phyloP scores from a whole-genome alignment of 345 rosid species.

The Garcia nutans region DNA sequence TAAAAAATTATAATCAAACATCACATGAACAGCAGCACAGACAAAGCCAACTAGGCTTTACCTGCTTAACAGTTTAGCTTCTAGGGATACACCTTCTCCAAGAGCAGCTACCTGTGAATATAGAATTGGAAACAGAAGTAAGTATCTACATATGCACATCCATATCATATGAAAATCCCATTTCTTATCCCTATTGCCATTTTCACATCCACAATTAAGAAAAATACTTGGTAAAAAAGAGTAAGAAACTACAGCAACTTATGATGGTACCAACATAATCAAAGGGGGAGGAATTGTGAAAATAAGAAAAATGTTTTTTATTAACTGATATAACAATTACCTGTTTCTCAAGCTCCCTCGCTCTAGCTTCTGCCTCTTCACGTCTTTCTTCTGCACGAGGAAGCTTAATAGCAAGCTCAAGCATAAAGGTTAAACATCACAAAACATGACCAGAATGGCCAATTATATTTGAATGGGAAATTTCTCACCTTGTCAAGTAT shows the following conservation, averaged over 20 bases:
- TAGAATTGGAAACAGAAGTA: constrained; percentile 15
- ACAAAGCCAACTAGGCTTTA: constrained; percentile 28
- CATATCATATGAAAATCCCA: background rate
- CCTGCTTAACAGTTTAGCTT: constrained; percentile 93
- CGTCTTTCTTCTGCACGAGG: constrained; percentile 72
- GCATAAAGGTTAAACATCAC: constrained; percentile 25
- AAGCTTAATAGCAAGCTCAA: constrained; percentile 52
- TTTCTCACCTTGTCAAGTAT: constrained; percentile 32
- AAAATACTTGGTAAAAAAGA: background rate
- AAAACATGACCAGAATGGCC: constrained; percentile 13
- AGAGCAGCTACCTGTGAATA: constrained; percentile 80
- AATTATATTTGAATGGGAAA: constrained; percentile 7
- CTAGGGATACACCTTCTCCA: constrained; percentile 96
- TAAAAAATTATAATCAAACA: constrained; percentile 15
- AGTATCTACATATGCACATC: background rate
- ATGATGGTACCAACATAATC: background rate
- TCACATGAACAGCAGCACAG: constrained; percentile 18
- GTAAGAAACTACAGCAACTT: background rate
- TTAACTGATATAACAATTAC: constrained; percentile 26
- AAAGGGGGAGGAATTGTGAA: background rate
- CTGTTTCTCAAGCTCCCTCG: constrained; percentile 98
- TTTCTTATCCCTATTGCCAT: background rate
- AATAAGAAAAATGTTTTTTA: background rate
- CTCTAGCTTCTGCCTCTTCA: constrained; percentile 88
- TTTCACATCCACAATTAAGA: background rate